phyloP scores from a whole-genome alignment of 2,329 filamentous ascomycete genomes.

The Clarireedia paspali region DNA sequence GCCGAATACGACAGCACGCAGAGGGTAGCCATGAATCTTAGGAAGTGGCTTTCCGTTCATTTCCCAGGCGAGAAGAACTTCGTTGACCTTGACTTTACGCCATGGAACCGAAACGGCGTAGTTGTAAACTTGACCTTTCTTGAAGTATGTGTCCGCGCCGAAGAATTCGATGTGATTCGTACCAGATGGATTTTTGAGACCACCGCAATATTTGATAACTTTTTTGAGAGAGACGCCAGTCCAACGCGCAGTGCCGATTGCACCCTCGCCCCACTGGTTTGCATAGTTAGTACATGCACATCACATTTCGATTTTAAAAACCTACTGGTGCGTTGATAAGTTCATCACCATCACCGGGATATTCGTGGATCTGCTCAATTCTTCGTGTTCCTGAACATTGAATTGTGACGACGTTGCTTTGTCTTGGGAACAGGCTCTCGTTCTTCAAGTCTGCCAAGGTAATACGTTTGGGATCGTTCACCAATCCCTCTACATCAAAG shows the following conservation, averaged over 20 bases:
- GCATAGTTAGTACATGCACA: slow-evolving; percentile 18
- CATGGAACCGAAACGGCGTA: slow-evolving; percentile 61
- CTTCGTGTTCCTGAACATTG: slow-evolving; percentile 64
- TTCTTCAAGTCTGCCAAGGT: slow-evolving; percentile 17
- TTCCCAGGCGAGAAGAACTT: slow-evolving; percentile 57
- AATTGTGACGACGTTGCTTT: slow-evolving; percentile 46
- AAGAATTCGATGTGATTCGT: slow-evolving; percentile 60
- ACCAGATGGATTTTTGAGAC: slow-evolving; percentile 36
- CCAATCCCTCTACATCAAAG: slow-evolving; percentile 18
- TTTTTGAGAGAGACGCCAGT: slow-evolving; percentile 60
- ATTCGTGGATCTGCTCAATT: slow-evolving; percentile 59
- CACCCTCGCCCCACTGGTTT: slow-evolving; percentile 52
- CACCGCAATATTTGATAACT: slow-evolving; percentile 63
- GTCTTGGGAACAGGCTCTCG: slow-evolving; percentile 19
- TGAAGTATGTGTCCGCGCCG: slow-evolving; percentile 68
- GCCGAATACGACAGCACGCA: slow-evolving; percentile 55
- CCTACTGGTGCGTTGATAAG: slow-evolving; percentile 36
- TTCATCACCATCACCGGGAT: slow-evolving; percentile 61
- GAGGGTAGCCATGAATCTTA: slow-evolving; percentile 57
- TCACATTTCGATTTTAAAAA: neutral
- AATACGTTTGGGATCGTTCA: slow-evolving; percentile 16
- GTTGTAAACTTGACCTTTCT: slow-evolving; percentile 53
- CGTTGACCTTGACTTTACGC: slow-evolving; percentile 58
- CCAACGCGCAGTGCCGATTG: slow-evolving; percentile 58
- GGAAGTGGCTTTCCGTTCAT: slow-evolving; percentile 61